These are phyloP conservation scores for Immersiporthe knoxdaviesiana DNA, from an alignment of 2,329 filamentous ascomycete species.

Conservation along the genomic window DNA sequence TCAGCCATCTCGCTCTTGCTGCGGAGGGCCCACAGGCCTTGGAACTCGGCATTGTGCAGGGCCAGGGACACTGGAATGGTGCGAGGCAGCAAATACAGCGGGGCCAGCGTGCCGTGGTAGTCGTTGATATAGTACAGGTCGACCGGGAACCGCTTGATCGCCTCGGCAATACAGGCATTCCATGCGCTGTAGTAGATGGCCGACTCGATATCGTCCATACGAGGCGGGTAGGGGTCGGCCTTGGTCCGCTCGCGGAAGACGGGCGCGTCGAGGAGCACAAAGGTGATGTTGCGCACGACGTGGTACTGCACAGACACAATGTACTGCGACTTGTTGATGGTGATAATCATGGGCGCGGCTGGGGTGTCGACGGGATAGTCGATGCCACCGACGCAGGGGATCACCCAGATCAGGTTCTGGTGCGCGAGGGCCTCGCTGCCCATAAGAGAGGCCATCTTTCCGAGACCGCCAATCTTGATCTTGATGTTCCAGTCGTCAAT, in stretches of 20 bases:
- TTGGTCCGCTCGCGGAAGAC: slow-evolving; percentile 66
- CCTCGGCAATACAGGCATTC: slow-evolving; percentile 68
- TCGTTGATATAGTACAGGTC: slow-evolving; percentile 46
- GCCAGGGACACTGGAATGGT: slow-evolving; percentile 64
- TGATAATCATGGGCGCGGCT: slow-evolving; percentile 65
- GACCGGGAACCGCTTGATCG: slow-evolving; percentile 55
- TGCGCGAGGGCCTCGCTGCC: slow-evolving; percentile 64
- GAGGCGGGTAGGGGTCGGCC: slow-evolving; percentile 64
- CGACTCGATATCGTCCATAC: slow-evolving; percentile 68
- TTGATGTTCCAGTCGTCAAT: slow-evolving; percentile 72
- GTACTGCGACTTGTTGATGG: slow-evolving; percentile 62
- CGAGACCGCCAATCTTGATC: slow-evolving; percentile 72
- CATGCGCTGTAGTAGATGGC: slow-evolving; percentile 71
- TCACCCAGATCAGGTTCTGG: slow-evolving; percentile 68
- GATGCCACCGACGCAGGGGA: slow-evolving; percentile 64
- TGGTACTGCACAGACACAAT: slow-evolving; percentile 68
- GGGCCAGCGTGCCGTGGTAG: slow-evolving; percentile 51
- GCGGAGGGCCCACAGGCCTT: slow-evolving; percentile 68
- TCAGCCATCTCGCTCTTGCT: slow-evolving; percentile 59
- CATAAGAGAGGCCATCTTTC: slow-evolving; percentile 73
- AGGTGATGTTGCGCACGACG: slow-evolving; percentile 66
- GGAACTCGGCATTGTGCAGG: slow-evolving; percentile 70
- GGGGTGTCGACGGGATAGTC: slow-evolving; percentile 64
- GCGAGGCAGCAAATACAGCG: slow-evolving; percentile 65
- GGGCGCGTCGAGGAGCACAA: slow-evolving; percentile 67